Evolutionary conservation across 2,329 filamentous ascomycete genomes (phyloP).

Genomic region (Trichoderma hamatum): DNA sequence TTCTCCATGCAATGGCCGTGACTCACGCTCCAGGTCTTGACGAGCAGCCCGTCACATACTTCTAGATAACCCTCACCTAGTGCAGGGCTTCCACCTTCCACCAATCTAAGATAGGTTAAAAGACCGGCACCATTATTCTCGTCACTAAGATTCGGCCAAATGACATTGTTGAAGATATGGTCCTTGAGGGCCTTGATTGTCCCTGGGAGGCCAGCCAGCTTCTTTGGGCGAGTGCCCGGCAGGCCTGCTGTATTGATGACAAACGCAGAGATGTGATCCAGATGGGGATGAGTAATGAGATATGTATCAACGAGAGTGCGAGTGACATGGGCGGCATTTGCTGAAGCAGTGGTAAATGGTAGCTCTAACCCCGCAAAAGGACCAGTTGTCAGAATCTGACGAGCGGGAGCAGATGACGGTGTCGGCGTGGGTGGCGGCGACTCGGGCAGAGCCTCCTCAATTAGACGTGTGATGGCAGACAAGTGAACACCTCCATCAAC

Average conservation of each 20-base stretch:
- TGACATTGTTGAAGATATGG: constrained; percentile 96
- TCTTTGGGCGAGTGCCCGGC: constrained; percentile 79
- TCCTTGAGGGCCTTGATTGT: constrained; percentile 92
- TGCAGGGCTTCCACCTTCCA: constrained; percentile 84
- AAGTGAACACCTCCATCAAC: constrained; percentile 93
- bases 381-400: constrained; percentile 63
- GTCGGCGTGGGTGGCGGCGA: constrained; percentile 33
- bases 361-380: constrained; percentile 81
- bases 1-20: constrained; percentile 86
- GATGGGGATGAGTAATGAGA: constrained; percentile 94
- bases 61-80: constrained; percentile 87
- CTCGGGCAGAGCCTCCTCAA: constrained; percentile 59
- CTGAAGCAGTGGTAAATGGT: constrained; percentile 64
- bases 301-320: constrained; percentile 81
- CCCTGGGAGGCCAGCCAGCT: constrained; percentile 79
- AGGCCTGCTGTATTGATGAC: constrained; percentile 91
- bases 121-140: constrained; percentile 94
- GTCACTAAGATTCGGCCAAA: constrained; percentile 96
- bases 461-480: constrained; percentile 77
- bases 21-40: constrained; percentile 83
- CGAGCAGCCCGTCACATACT: constrained; percentile 83
- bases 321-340: constrained; percentile 82
- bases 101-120: constrained; percentile 84
- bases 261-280: constrained; percentile 90
- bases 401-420: constrained; percentile 33